Conservation (phyloP, 1,139 yeast genomes). For the Candida sanyaensis region DNA sequence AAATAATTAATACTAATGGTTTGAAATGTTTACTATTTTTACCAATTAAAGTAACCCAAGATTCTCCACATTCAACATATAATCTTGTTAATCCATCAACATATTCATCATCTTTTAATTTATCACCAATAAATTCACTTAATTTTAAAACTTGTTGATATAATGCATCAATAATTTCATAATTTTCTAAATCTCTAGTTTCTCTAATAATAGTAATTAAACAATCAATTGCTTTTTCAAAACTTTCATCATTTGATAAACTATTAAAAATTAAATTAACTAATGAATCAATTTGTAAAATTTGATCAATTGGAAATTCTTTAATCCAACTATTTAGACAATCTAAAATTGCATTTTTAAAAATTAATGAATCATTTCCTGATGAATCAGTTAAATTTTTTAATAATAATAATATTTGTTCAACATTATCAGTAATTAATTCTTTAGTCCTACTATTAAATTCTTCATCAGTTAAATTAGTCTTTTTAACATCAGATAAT, state of each 20-base stretch:
- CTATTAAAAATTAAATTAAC: slow-evolving; percentile 72
- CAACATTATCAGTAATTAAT: slow-evolving; percentile 67
- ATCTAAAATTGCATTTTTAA: slow-evolving; percentile 54
- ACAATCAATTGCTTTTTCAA: slow-evolving; percentile 89
- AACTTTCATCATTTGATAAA: slow-evolving; percentile 61
- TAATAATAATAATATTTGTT: slow-evolving; percentile 63
- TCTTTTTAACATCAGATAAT: slow-evolving; percentile 71
- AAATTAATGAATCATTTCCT: slow-evolving; percentile 14
- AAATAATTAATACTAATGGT: slow-evolving; percentile 73
- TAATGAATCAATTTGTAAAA: slow-evolving; percentile 62
- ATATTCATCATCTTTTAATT: slow-evolving; percentile 64
- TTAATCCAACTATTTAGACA: slow-evolving; percentile 89
- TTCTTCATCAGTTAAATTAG: slow-evolving; percentile 82
- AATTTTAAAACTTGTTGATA: slow-evolving; percentile 67
- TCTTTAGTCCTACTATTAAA: slow-evolving; percentile 63
- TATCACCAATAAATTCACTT: slow-evolving; percentile 45
- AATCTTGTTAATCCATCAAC: slow-evolving; percentile 74
- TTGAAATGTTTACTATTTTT: slow-evolving; percentile 70
- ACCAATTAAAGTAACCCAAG: slow-evolving; percentile 90
- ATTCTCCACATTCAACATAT: slow-evolving; percentile 91
- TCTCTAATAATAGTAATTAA: slow-evolving; percentile 76
- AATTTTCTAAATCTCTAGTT: slow-evolving; percentile 72
- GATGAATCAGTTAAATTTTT: slow-evolving; percentile 45
- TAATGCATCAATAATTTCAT: slow-evolving; percentile 63
- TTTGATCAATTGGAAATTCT: slow-evolving; percentile 73